Evolutionary conservation across 2,329 filamentous ascomycete species (phyloP), one percentile per base, ranked within the genome.

Genomic region (Chrysoporthe austroafricana): DNA sequence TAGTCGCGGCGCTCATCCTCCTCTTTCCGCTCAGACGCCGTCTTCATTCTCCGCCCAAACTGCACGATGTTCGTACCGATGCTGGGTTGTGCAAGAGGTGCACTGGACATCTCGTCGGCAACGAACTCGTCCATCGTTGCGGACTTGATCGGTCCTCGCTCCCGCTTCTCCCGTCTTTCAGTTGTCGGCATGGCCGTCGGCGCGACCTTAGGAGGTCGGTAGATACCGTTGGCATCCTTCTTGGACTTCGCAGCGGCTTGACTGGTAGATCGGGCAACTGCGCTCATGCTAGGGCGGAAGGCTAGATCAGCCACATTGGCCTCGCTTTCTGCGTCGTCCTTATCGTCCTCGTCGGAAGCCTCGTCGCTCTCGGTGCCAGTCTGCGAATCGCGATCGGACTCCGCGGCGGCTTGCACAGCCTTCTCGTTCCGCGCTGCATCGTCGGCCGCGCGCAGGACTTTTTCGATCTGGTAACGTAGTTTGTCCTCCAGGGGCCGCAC

Each of bases 381-480:
- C 60, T 74, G 76, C n/a, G 76, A 74, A 5, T 76, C 76, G 2
- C 74, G 76, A 5, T 68, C 75, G 57, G 80, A 79, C 14, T 76
- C 73, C 1, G 74, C 73, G 3, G 78, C 78, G 3, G 74, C 75
- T 61, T 77, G 75, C 4, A 74, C 80, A 62, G 74, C 79, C 59
- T 79, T 76, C 7, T 79, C 77, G 5, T 75, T 77, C 44, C 86
- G 82, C 70, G 90, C 86, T 4, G 88, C 85, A 72, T 95, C 90
- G 70, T 97, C 92, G 46, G 94, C 94, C 0, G 93, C 92, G 71
- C 93, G 91, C 26, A 99, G 84, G 36, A 97, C 94, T 76, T 97
- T 96, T 79, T 98, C 95, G 74, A 99, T 93, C 77, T 97, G 94
- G 79, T 97, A 99, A 72, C 94, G 95, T 70, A 99, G 81, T 73